Evolutionary conservation across 176 grass and related monocot genomes (phyloP), one percentile per base, ranked within the genome.

Genomic region (Saccharum officinarum): DNA sequence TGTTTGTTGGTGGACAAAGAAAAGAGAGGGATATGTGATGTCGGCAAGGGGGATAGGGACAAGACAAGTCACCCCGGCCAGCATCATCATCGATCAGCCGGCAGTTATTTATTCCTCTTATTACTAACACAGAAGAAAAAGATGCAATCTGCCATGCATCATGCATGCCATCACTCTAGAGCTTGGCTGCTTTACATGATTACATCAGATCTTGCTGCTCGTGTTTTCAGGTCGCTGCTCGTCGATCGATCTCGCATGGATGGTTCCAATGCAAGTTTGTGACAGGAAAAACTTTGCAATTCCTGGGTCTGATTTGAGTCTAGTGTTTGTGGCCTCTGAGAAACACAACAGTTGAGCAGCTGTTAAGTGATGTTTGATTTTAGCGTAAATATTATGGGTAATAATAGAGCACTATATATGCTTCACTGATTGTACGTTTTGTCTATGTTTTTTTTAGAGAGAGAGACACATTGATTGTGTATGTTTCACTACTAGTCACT

Each of bases 41-140:
- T 87, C 86, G 86, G 86, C 86, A 82, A 76, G 71, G 40, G 31
- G 66, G 71, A 76, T 18, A 76, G 79, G 31, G 79, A 87, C 79
- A 87, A 49, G 79, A 76, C 71, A 60, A 36, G 85, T 33, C 70
- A 46, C 18, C 41, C 61, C 61, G 61, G 52, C 62, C 25, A 64
- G 61, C 61, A 64, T 64, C 71, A 71, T 71, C 49, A 75, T 52
- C 15, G 8, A 1, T n/a, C 45, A 4, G 13, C 86, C 69, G 4
- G 12, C 86, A 87, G 61, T 87, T 76, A 87, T 87, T 37, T 46
- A 45, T 46, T 52, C 47, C 47, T 52, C 16, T 52, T 31, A 44
- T 22, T 64, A 40, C 50, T 41, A 18, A 73, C 16, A 40, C 39
- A 30, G 45, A 72, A 71, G 30, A 11, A 45, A 67, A 84, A 54